phyloP scores from a whole-genome alignment of 1,284 basidiomycete species.

The Microbotryomycetes sp. region DNA sequence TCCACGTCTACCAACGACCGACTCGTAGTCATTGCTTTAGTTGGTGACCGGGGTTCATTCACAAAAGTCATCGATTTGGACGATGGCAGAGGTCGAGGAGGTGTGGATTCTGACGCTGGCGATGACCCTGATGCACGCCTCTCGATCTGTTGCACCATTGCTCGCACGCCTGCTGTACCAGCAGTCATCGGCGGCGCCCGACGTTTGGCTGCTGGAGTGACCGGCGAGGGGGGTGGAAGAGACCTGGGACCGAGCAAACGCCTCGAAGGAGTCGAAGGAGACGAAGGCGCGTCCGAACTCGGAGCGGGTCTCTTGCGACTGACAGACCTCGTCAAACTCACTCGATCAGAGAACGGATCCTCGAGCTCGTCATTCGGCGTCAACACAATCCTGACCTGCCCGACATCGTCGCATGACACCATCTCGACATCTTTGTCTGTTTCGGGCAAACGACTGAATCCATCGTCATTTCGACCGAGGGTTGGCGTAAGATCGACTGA shows the following conservation, averaged over 20 bases:
- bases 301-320: neutral
- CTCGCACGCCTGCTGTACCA: conserved; percentile 14
- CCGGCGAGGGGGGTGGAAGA: neutral
- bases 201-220: neutral
- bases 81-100: neutral
- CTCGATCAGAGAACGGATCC: neutral
- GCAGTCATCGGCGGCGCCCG: neutral
- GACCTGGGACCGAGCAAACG: conserved; percentile 14
- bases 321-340: neutral
- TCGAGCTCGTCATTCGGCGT: neutral
- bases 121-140: neutral
- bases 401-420: neutral
- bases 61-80: neutral
- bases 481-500: conserved; percentile 6
- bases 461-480: neutral
- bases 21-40: neutral
- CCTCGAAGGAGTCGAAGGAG: conserved; percentile 5
- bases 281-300: neutral
- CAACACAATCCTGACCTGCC: neutral
- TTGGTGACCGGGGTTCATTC: neutral
- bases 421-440: neutral
- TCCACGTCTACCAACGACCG: neutral
- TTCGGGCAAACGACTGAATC: neutral
- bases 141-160: conserved; percentile 22
- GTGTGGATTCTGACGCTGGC: neutral